These are phyloP conservation scores for Alloascoidea africana DNA, from an alignment of 805 yeast genomes.

Conservation along the genomic window DNA sequence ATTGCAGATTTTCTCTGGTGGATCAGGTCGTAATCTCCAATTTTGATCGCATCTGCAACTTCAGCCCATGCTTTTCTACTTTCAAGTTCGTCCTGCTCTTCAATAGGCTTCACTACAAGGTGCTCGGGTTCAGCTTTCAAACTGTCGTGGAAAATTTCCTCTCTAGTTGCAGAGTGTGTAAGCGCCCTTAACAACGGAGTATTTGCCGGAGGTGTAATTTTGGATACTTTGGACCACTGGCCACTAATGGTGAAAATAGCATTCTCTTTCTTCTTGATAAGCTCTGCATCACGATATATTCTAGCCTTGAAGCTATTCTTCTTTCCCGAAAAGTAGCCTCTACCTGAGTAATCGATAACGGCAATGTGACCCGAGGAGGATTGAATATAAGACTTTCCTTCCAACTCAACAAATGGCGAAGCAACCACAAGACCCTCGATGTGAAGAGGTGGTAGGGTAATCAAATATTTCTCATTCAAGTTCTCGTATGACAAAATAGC, in stretches of 20 bases:
- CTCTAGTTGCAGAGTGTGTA: slow-evolving; percentile 22
- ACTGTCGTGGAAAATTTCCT: slow-evolving; percentile 52
- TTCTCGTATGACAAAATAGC: slow-evolving; percentile 55
- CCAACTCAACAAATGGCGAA: slow-evolving; percentile 88
- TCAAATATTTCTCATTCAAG: slow-evolving; percentile 50
- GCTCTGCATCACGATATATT: slow-evolving; percentile 42
- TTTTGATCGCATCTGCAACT: slow-evolving; percentile 76
- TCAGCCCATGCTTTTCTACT: slow-evolving; percentile 79
- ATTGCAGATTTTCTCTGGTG: slow-evolving; percentile 60
- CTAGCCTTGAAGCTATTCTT: slow-evolving; percentile 87
- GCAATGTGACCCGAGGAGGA: slow-evolving; percentile 65
- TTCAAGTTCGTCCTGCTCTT: slow-evolving; percentile 68
- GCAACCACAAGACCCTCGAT: slow-evolving; percentile 87
- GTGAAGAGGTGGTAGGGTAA: slow-evolving; percentile 90
- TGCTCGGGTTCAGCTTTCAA: slow-evolving; percentile 31
- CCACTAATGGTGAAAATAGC: slow-evolving; percentile 74
- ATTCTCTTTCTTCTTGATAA: slow-evolving; percentile 32
- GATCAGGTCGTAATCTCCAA: slow-evolving; percentile 63
- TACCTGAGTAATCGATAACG: slow-evolving; percentile 69
- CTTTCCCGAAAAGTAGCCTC: slow-evolving; percentile 93
- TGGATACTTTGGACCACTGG: slow-evolving; percentile 80
- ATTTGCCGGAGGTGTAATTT: slow-evolving; percentile 20
- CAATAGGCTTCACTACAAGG: slow-evolving; percentile 65
- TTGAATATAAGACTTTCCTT: slow-evolving; percentile 76
- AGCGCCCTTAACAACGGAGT: slow-evolving; percentile 6